These are phyloP conservation scores for Phaeotremella skinneri DNA, from an alignment of 768 basidiomycete species.

Conservation along the genomic window DNA sequence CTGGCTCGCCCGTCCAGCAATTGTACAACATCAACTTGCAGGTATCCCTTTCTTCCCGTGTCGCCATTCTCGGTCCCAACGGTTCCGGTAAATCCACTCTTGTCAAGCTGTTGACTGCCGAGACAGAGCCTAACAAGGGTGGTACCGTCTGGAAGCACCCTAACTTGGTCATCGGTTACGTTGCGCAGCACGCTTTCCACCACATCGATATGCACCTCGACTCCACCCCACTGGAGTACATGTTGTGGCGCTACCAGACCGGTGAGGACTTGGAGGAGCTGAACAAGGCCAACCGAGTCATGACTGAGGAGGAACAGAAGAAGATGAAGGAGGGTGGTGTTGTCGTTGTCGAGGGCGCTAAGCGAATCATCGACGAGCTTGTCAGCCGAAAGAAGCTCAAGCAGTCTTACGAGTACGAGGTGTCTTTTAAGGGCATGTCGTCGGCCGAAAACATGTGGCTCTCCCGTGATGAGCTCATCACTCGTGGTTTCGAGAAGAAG, in stretches of 20 bases:
- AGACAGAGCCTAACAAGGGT: conserved; percentile 92
- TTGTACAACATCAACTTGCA: conserved; percentile 92
- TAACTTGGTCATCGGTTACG: conserved; percentile 98
- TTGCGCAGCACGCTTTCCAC: conserved; percentile 99
- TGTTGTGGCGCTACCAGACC: conserved; percentile 99
- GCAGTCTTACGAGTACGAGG: conserved; percentile 98
- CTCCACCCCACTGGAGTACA: conserved; percentile 98
- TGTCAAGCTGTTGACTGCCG: conserved; percentile 93
- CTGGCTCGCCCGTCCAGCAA: conserved; percentile 77
- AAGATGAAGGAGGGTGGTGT: conserved; percentile 96
- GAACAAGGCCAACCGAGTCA: conserved; percentile 82
- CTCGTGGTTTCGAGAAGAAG: conserved; percentile 99
- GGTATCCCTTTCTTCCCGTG: conserved; percentile 96
- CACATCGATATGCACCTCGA: conserved; percentile 98
- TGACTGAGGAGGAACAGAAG: conserved; percentile 79
- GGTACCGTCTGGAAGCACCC: conserved; percentile 99
- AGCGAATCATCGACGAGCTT: conserved; percentile 92
- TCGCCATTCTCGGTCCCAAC: conserved; percentile 93
- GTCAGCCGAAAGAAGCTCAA: conserved; percentile 91
- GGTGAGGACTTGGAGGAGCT: conserved; percentile 98
- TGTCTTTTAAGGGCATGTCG: conserved; percentile 88
- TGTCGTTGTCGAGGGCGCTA: conserved; percentile 87
- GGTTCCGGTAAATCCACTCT: conserved; percentile 98
- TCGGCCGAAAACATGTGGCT: conserved; percentile 99
- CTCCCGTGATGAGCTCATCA: conserved; percentile 91